Conservation (phyloP, 805 yeast species). For the Schwanniomyces sp. region DNA sequence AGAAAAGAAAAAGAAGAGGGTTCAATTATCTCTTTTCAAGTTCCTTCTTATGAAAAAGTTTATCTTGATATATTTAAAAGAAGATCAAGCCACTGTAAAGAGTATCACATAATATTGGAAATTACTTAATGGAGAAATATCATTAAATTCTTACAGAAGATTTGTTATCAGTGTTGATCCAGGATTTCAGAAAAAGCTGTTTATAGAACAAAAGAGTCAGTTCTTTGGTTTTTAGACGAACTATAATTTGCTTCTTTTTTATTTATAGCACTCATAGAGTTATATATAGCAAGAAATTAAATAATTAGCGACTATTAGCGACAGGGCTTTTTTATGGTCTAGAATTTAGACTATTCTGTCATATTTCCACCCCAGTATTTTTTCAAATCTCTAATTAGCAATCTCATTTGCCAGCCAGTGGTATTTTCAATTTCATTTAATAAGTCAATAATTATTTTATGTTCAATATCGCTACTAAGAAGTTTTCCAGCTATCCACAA, state of each 20-base stretch:
- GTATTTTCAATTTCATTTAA: conserved; percentile 22
- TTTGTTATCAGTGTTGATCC: neutral
- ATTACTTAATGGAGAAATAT: neutral
- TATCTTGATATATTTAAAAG: neutral
- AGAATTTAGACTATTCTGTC: neutral
- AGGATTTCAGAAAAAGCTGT: neutral
- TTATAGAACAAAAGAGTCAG: neutral
- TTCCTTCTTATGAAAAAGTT: neutral
- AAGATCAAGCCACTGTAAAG: neutral
- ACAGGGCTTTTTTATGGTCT: no score
- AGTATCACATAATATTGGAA: neutral
- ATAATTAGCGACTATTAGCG: no score
- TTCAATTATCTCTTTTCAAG: neutral
- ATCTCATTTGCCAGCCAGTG: conserved; percentile 32
- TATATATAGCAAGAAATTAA: no score
- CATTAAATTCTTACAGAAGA: neutral
- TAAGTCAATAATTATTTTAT: conserved; percentile 14
- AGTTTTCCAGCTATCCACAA: conserved; percentile 25
- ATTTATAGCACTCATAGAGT: neutral
- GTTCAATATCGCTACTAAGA: conserved; percentile 23
- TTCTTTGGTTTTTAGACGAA: neutral
- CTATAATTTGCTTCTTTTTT: neutral
- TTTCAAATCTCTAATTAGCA: conserved; percentile 23
- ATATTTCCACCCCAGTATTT: conserved; percentile 18
- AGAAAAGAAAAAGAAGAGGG: neutral